Percentiles rank a stretch among this genome's conserved stretches.
Conservation (phyloP, 2,329 filamentous ascomycete species). For the Chaetomiaceae sp. region DNA sequence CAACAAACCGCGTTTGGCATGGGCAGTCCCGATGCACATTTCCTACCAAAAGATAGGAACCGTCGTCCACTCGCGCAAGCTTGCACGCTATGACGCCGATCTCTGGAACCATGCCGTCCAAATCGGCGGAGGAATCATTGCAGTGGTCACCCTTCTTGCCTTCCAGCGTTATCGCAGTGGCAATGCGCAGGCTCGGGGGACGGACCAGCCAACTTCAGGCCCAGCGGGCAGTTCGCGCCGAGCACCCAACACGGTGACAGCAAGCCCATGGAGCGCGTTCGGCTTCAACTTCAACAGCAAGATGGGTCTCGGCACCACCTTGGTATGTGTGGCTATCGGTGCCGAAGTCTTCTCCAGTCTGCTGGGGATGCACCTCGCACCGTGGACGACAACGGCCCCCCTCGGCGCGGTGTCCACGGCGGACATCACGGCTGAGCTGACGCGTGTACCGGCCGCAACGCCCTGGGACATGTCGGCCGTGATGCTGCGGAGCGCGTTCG, state of each 20-base stretch:
- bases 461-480: conserved; percentile 1
- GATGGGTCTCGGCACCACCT: not conserved
- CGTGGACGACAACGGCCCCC: not conserved
- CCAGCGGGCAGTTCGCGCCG: not conserved
- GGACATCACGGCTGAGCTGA: conserved; percentile 1
- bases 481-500: conserved; percentile 1
- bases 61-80: not conserved
- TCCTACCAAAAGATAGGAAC: not conserved
- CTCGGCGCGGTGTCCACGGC: not conserved
- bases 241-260: not conserved
- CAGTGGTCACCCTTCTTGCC: not conserved
- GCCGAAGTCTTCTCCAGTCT: not conserved
- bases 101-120: not conserved
- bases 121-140: not conserved
- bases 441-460: not conserved
- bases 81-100: not conserved
- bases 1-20: conserved; percentile 1
- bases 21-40: not conserved
- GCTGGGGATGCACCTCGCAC: not conserved
- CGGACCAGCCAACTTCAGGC: not conserved
- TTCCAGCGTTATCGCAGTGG: conserved; percentile 1
- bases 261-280: not conserved
- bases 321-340: not conserved
- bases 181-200: not conserved
- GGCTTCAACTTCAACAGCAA: not conserved